Percentiles rank a stretch among this genome's conserved stretches.
phyloP scores from a whole-genome alignment of 345 rosid genomes.

The Eucalyptus cloeziana region DNA sequence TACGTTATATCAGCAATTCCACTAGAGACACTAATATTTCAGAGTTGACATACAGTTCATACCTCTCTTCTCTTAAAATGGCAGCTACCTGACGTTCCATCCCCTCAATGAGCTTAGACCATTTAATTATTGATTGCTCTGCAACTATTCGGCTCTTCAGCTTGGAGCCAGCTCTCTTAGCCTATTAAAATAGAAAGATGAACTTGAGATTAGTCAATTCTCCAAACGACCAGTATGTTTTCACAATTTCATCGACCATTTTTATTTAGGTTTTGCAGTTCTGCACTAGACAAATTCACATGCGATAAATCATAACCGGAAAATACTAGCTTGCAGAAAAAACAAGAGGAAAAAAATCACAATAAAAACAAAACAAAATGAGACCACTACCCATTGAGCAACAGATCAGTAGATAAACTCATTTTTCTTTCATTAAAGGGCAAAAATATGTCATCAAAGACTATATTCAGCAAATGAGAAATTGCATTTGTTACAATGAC shows the following conservation, averaged over 20 bases:
- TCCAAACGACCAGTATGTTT: not conserved
- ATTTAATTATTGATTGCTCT: conserved; percentile 78
- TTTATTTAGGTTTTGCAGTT: not conserved
- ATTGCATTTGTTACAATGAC: not conserved
- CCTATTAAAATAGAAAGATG: conserved; percentile 22
- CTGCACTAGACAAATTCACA: not conserved
- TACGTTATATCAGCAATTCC: not conserved
- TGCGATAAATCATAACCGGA: not conserved
- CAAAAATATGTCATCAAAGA: not conserved
- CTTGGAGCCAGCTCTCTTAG: conserved; percentile 86
- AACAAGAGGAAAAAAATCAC: not conserved
- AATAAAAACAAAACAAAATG: not conserved
- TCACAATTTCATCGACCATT: not conserved
- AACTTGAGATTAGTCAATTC: not conserved
- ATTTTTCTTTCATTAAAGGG: not conserved
- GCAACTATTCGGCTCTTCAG: conserved; percentile 75
- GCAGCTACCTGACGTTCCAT: conserved; percentile 76
- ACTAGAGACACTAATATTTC: not conserved
- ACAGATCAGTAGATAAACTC: not conserved
- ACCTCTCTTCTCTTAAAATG: conserved; percentile 85
- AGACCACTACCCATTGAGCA: not conserved
- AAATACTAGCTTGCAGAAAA: not conserved
- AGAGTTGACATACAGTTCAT: not conserved
- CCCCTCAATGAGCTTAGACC: conserved; percentile 77
- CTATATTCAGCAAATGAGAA: not conserved